These are phyloP conservation scores for Colletotrichum destructivum DNA, from an alignment of 2,329 filamentous ascomycete species.

Conservation along the genomic window DNA sequence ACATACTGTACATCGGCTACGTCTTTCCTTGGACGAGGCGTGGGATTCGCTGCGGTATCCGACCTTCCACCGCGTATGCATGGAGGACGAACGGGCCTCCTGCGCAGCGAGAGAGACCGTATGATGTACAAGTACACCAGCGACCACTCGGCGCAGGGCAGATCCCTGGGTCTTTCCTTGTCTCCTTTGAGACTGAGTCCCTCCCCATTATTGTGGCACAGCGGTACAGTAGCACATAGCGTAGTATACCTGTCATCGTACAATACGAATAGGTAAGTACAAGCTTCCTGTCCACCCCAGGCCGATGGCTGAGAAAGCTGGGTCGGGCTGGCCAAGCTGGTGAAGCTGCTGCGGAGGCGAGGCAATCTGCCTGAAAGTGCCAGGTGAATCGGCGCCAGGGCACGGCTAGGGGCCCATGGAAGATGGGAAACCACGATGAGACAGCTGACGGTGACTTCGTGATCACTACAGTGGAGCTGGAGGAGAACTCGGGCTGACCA, in stretches of 20 bases:
- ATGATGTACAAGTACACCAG: constrained; percentile 6
- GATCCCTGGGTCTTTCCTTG: constrained; percentile 5
- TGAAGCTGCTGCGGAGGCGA: constrained; percentile 19
- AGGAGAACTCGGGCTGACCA: constrained; percentile 24
- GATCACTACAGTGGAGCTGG: constrained; percentile 29
- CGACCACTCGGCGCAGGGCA: constrained; percentile 21
- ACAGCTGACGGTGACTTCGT: constrained; percentile 40
- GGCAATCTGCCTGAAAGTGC: constrained; percentile 5
- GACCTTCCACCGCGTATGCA: constrained; percentile 29
- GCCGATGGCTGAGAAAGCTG: constrained; percentile 23
- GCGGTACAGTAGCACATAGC: neutral
- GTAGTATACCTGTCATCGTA: too few relatives aligned
- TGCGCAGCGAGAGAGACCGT: constrained; percentile 14
- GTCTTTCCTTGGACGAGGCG: constrained; percentile 10
- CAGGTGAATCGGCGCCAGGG: constrained; percentile 27
- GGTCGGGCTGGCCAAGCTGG: constrained; percentile 1
- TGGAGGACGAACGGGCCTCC: constrained; percentile 32
- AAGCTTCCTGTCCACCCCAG: constrained; percentile 10
- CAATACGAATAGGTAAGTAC: too few relatives aligned
- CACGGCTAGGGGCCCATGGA: constrained; percentile 24
- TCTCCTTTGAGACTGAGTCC: neutral
- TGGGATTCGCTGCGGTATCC: constrained; percentile 25
- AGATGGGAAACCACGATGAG: constrained; percentile 40
- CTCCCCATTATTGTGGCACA: constrained; percentile 16
- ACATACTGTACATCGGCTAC: neutral